Conservation (phyloP, 2,329 filamentous ascomycete species). For the Colletotrichum zoysiae region DNA sequence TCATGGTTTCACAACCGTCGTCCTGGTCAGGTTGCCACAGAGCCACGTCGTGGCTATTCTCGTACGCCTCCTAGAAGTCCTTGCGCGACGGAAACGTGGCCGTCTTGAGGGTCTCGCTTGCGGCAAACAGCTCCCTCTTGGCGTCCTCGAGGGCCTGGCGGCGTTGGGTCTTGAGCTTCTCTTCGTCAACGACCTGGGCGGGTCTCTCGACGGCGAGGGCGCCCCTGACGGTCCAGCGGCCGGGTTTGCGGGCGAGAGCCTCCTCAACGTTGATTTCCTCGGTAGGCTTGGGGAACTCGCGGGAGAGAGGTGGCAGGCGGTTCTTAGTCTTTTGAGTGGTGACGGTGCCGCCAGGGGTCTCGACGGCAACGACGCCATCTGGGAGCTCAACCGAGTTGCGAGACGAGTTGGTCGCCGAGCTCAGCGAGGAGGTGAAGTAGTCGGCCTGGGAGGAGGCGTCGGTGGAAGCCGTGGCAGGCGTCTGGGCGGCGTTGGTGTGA, state of each 20-base stretch:
- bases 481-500: conserved; percentile 14
- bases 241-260: conserved; percentile 58
- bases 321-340: conserved; percentile 44
- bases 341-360: conserved; percentile 34
- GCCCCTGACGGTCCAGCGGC: conserved; percentile 56
- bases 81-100: conserved; percentile 23
- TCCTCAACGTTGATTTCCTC: conserved; percentile 56
- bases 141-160: conserved; percentile 58
- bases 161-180: conserved; percentile 51
- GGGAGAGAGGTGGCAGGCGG: conserved; percentile 52
- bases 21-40: not conserved
- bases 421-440: conserved; percentile 32
- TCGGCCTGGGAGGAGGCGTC: conserved; percentile 28
- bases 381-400: conserved; percentile 28
- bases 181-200: conserved; percentile 45
- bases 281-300: conserved; percentile 56
- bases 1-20: not conserved
- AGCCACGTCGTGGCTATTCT: not conserved
- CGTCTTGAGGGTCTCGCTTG: conserved; percentile 46
- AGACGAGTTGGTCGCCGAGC: conserved; percentile 36
- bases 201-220: conserved; percentile 51
- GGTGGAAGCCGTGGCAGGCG: conserved; percentile 34
- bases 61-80: conserved; percentile 14
- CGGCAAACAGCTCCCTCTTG: conserved; percentile 61
- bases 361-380: conserved; percentile 5